Evolutionary conservation across 2,329 filamentous ascomycete species (phyloP), one percentile per base, ranked within the genome.

Genomic region (Diaporthe sp.): DNA sequence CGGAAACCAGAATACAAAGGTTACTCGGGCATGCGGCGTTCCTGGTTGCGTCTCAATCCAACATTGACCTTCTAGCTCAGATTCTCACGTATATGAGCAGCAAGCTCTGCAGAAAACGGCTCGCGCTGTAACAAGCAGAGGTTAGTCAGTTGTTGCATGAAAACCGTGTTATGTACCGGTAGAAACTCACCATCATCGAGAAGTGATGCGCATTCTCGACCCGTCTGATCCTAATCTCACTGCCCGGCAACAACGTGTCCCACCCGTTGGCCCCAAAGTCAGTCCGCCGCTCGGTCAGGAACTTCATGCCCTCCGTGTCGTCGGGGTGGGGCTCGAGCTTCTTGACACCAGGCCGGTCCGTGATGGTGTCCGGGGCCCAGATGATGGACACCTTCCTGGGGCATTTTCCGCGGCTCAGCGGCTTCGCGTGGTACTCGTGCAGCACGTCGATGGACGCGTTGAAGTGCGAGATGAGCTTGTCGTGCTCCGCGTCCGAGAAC

Each of bases 291-390:
- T 72, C 69, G 4, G 69, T 72, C 28, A 72, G 44, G 69, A 72
- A 72, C 55, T 72, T 72, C 69, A 72, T 72, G 4, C 69, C 69
- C 37, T 72, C 69, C 13, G 55, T 61, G 25, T 72, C 69, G 15
- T 61, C 55, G 25, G 69, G 69, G 25, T 72, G 69, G 8, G 69
- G 55, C 22, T 72, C 42, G 2, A 49, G 28, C 46, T 72, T 72
- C 42, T 72, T 72, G 4, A 72, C 69, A 1, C 55, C 69, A 3
- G 69, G 69, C 4, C 69, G 42, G 37, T 72, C 69, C 19, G 55
- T 72, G 55, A 72, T 51, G 39, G 69, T 72, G 46, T 72, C 69
- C 19, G 69, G 69, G 22, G 69, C 69, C 69, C 69, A 72, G n/a
- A 72, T 61, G 69, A 72, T 61, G 15, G 69, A 61, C 19, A 72